These are phyloP conservation scores for Starmerella potacharoeniae DNA, from an alignment of 805 yeast species.

Conservation along the genomic window DNA sequence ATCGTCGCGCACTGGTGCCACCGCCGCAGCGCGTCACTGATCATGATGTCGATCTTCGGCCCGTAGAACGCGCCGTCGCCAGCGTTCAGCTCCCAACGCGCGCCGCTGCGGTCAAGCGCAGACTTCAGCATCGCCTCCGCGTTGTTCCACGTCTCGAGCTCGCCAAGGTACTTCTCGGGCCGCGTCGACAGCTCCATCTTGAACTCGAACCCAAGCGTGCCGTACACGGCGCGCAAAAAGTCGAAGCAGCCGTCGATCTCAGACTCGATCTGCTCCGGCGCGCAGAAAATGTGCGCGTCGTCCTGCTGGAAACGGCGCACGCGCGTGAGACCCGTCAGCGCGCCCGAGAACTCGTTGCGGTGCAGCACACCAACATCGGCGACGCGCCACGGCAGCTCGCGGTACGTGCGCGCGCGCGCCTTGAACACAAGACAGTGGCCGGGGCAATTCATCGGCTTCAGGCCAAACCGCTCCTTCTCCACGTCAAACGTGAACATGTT, in stretches of 20 bases:
- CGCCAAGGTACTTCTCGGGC: slow-evolving; percentile 95
- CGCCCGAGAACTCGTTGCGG: slow-evolving; percentile 94
- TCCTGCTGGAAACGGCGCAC: slow-evolving; percentile 99
- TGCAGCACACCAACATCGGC: slow-evolving; percentile 97
- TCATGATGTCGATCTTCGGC: slow-evolving; percentile 94
- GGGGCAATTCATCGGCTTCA: slow-evolving; percentile 95
- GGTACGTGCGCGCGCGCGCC: slow-evolving; percentile 84
- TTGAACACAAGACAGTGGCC: slow-evolving; percentile 93
- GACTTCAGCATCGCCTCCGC: slow-evolving; percentile 79
- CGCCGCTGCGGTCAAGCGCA: slow-evolving; percentile 77
- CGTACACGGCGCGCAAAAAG: slow-evolving; percentile 74
- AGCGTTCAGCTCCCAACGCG: slow-evolving; percentile 85
- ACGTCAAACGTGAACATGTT: slow-evolving; percentile 95
- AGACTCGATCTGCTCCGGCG: slow-evolving; percentile 73
- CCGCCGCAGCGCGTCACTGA: slow-evolving; percentile 86
- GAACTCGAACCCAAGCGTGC: slow-evolving; percentile 87
- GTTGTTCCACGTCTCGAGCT: slow-evolving; percentile 80
- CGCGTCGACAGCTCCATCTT: slow-evolving; percentile 95
- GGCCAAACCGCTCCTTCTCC: slow-evolving; percentile 88
- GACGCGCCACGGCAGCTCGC: slow-evolving; percentile 97
- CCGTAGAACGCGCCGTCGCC: slow-evolving; percentile 98
- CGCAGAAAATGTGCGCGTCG: slow-evolving; percentile 97
- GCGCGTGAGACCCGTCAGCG: slow-evolving; percentile 87
- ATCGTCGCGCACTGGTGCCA: slow-evolving; percentile 99
- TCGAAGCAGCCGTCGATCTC: slow-evolving; percentile 80